Conservation (phyloP, 805 yeast species). For the Ogataea henricii region DNA sequence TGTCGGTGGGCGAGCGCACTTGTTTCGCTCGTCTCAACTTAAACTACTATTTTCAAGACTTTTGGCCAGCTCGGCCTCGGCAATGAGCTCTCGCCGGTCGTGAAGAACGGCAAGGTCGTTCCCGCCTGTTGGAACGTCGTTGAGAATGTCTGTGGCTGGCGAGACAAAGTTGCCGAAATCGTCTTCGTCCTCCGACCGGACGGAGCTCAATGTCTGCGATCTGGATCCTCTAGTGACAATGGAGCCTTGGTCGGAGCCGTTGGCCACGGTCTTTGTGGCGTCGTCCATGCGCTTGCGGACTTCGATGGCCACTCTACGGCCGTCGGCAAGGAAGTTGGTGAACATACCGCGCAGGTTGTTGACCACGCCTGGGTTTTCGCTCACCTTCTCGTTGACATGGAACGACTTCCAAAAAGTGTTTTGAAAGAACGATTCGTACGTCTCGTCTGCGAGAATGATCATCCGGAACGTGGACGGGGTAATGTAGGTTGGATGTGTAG, state of each 20-base stretch:
- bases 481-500: conserved; percentile 70
- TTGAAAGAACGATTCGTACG: conserved; percentile 83
- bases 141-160: conserved; percentile 26
- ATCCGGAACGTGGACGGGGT: conserved; percentile 88
- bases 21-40: too few species aligned
- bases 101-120: conserved; percentile 26
- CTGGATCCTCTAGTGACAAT: conserved; percentile 21
- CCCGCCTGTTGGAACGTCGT: conserved; percentile 26
- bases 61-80: conserved; percentile 18
- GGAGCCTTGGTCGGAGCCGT: conserved; percentile 22
- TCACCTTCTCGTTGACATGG: conserved; percentile 60
- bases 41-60: conserved; percentile 2
- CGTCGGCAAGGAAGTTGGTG: conserved; percentile 89
- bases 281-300: conserved; percentile 87
- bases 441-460: conserved; percentile 93
- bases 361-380: conserved; percentile 38
- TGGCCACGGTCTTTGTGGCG: conserved; percentile 40
- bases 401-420: conserved; percentile 66
- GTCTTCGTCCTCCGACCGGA: conserved; percentile 33
- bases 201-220: conserved; percentile 25
- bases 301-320: conserved; percentile 85
- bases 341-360: conserved; percentile 80
- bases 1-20: too few species aligned
- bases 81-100: conserved; percentile 16
- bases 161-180: conserved; percentile 38